Base-by-base conservation (phyloP, 371 early-diverging fungal species). In the Batkoa obscura region DNA sequence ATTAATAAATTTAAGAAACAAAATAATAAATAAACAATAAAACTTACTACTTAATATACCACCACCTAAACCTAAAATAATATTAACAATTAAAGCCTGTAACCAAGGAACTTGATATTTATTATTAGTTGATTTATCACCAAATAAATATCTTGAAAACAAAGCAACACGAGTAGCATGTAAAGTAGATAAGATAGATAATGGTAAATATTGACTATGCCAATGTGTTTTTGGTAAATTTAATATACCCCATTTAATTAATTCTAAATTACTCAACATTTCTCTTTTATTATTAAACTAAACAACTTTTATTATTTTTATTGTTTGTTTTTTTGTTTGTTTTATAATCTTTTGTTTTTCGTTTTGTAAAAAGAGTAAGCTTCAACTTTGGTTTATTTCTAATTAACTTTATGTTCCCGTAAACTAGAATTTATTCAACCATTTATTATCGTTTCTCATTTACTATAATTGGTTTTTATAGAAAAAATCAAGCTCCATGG, bases 31-130 rank as follows among this genome's bases (percentile, higher is more conserved):
- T 23, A 23, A 23, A 23, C 23, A 23, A 23, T 23, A 17, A 48
- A 55, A 43, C 42, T 55, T 55, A 55, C 55, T 43, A 43, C 34
- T 55, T 10, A 43, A 10, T 23, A 55, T 38, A 33, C 55, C 55
- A 45, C 55, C 55, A 6, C 55, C 55, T 34, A 55, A 43, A 33
- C 43, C 23, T 23, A 55, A 17, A 23, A 55, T 17, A 12, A 55
- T 15, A 32, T 55, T 41, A 30, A 43, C n/a, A 15, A 55, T 55
- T 2, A 55, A 33, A 35, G 43, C 55, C 33, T 55, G 55, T 15
- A 55, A 34, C 55, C 55, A 55, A 33, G 55, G 55, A 31, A 55
- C 30, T 8, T 31, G 30, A 9, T 15, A 5, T 10, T 31, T n/a
- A 6, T 3, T 17, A 8, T 13, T 17, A 55, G 39, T 55, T 12